Conservation (phyloP, 495 filamentous ascomycete genomes). For the Annulohypoxylon nitens region DNA sequence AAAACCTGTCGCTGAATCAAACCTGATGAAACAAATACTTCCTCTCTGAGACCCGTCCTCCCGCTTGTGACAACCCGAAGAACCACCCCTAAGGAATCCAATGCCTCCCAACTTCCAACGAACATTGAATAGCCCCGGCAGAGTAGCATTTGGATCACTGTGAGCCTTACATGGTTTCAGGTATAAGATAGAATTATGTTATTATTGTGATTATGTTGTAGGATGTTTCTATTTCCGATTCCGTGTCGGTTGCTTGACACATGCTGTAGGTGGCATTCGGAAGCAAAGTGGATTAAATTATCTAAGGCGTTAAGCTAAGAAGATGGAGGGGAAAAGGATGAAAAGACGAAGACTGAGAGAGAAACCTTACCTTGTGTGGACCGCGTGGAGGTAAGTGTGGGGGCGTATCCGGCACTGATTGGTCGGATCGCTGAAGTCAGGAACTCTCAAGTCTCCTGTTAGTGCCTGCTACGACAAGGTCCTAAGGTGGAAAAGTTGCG, state of each 20-base stretch:
- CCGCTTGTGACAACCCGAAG: conserved; percentile 25
- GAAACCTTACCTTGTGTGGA: conserved; percentile 10
- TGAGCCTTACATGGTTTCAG: conserved; percentile 14
- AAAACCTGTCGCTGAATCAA: conserved; percentile 33
- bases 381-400: conserved; percentile 33
- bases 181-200: conserved; percentile 10
- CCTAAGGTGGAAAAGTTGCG: conserved; percentile 6
- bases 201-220: neutral
- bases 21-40: conserved; percentile 41
- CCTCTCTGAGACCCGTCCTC: conserved; percentile 34
- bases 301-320: neutral
- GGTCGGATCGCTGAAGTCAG: conserved; percentile 21
- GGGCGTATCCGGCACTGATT: conserved; percentile 33
- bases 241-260: neutral
- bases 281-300: conserved; percentile 14
- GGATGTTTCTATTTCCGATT: neutral
- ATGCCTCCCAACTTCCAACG: conserved; percentile 13
- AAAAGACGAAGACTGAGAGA: neutral
- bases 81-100: conserved; percentile 1
- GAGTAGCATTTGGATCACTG: conserved; percentile 10
- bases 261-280: neutral
- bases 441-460: conserved; percentile 30
- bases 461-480: conserved; percentile 10
- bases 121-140: conserved; percentile 3
- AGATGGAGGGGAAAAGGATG: conserved; percentile 3